These are phyloP conservation scores for Liriodendron chinense DNA, from an alignment of 164 flowering plant genomes.

Conservation along the genomic window DNA sequence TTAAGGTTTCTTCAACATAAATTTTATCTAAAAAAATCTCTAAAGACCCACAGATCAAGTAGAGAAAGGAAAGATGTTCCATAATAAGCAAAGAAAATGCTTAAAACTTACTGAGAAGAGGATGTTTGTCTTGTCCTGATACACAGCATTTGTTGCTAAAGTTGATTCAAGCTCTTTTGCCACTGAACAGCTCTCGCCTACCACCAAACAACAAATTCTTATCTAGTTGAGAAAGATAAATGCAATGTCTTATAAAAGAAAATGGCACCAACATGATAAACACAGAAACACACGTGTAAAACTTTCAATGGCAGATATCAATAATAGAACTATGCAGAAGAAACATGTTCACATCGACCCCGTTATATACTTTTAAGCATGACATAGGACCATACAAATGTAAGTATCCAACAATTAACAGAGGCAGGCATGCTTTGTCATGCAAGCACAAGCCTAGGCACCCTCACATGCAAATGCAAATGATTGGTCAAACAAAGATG, in stretches of 20 bases:
- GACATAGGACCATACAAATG: neutral
- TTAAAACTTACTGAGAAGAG: slow-evolving; percentile 78
- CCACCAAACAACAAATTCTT: slow-evolving; percentile 2
- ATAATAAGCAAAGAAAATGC: neutral
- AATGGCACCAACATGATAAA: neutral
- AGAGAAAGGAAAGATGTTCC: neutral
- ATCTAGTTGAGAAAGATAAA: neutral
- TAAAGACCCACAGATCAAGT: neutral
- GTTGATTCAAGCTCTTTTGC: slow-evolving; percentile 72
- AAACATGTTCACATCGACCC: neutral
- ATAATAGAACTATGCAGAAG: neutral
- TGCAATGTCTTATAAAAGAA: slow-evolving; percentile 4
- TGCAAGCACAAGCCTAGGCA: neutral
- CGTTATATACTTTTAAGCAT: neutral
- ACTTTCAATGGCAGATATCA: no score
- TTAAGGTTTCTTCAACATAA: neutral
- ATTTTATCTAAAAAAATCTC: neutral
- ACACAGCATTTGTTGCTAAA: slow-evolving; percentile 71
- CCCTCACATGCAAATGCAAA: neutral
- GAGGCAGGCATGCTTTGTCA: neutral
- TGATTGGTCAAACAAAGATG: neutral
- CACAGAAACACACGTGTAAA: no score
- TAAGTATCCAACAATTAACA: neutral
- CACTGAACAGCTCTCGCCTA: slow-evolving; percentile 97
- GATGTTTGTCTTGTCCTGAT: slow-evolving; percentile 94